These are phyloP conservation scores for Tetracentron sinense DNA, from an alignment of 164 flowering plant genomes.

Conservation along the genomic window DNA sequence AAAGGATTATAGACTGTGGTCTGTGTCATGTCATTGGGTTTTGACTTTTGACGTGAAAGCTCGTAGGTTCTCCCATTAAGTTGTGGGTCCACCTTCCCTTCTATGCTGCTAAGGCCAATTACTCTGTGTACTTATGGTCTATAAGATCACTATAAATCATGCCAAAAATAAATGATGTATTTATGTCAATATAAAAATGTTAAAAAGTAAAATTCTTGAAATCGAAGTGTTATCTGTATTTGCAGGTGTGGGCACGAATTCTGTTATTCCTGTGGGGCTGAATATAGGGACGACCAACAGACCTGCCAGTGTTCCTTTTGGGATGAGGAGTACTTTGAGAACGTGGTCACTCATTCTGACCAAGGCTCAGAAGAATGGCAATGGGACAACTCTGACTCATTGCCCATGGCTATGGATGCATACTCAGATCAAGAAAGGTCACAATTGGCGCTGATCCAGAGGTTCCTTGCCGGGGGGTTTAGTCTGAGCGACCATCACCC, in stretches of 20 bases:
- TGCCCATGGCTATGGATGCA: slow-evolving; percentile 59
- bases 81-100: too few species aligned
- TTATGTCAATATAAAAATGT: too few species aligned
- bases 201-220: too few species aligned
- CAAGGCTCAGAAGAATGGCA: slow-evolving; percentile 70
- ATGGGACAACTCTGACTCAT: slow-evolving; percentile 76
- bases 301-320: slow-evolving; percentile 77
- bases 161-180: too few species aligned
- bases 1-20: too few species aligned
- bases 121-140: too few species aligned
- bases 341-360: slow-evolving; percentile 25
- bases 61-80: too few species aligned
- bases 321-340: slow-evolving; percentile 58
- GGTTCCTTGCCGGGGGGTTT: slow-evolving; percentile 88
- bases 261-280: slow-evolving; percentile 85
- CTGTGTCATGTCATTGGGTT: too few species aligned
- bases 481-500: slow-evolving; percentile 65
- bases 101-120: too few species aligned
- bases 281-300: slow-evolving; percentile 60
- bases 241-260: slow-evolving; percentile 90
- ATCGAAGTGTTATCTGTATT: too few species aligned
- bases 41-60: too few species aligned
- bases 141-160: too few species aligned
- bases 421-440: slow-evolving; percentile 89
- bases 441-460: slow-evolving; percentile 78